phyloP scores from a whole-genome alignment of 2,329 filamentous ascomycete species.

The Trichoderma sp. region DNA sequence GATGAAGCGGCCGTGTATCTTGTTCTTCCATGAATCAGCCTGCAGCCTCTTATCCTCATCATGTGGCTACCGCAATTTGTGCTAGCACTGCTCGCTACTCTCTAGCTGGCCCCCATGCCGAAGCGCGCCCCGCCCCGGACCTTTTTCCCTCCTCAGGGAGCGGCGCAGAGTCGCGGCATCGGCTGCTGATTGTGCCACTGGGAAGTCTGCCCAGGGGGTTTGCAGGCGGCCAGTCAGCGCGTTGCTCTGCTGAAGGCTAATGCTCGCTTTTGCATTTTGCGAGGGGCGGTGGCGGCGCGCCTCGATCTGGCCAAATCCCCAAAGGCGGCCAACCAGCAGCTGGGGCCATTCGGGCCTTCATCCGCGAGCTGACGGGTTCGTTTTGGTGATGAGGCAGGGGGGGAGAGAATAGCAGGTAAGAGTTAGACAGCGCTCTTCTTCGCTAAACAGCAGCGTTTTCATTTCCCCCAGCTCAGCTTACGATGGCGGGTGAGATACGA shows the following conservation, averaged over 20 bases:
- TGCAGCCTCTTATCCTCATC: not conserved
- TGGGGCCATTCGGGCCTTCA: conserved; percentile 29
- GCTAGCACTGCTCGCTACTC: not conserved
- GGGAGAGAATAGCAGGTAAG: not conserved
- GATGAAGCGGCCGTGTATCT: conserved; percentile 1
- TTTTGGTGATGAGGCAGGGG: not conserved
- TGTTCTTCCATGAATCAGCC: not conserved
- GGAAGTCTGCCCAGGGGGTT: not conserved
- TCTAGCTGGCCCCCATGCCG: conserved; percentile 2
- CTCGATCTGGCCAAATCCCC: conserved; percentile 19
- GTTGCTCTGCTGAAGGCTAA: not conserved
- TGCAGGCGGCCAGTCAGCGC: conserved; percentile 3
- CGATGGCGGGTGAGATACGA: conserved; percentile 10
- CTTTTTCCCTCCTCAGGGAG: conserved; percentile 21
- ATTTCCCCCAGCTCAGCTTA: not conserved
- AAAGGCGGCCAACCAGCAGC: conserved; percentile 14
- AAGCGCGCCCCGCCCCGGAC: conserved; percentile 25
- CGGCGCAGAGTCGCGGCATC: conserved; percentile 13
- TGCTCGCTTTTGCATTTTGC: conserved; percentile 1
- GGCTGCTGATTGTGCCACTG: conserved; percentile 8
- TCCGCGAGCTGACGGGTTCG: conserved; percentile 22
- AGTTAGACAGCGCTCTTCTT: not conserved
- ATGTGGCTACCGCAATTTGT: not conserved
- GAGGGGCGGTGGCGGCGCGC: conserved; percentile 21
- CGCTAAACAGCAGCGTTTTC: not conserved